Base-by-base conservation (phyloP, 805 yeast genomes). In the Lachancea waltii region DNA sequence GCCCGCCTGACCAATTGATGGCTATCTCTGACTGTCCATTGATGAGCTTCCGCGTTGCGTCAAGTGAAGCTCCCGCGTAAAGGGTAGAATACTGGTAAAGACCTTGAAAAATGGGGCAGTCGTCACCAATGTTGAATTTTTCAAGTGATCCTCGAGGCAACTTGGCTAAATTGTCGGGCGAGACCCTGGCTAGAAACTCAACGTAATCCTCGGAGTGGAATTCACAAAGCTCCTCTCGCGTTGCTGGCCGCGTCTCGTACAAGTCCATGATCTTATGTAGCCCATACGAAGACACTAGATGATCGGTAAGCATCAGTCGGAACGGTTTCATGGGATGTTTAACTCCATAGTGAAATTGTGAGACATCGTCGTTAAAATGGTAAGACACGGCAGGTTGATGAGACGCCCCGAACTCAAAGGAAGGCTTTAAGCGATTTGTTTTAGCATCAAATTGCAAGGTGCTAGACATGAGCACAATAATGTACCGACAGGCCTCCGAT, bases 311-410 rank as follows among this genome's bases (percentile, higher is more conserved):
- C 77, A 97, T 82, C 67, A 92, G 87, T 58, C 98, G 79, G 62
- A 90, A 97, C 17, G 98, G 98, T 60, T 92, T 92, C 98, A 92
- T 92, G 28, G 98, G 98, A 62, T 90, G 98, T 43, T 79, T 75
- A 1, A 85, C 83, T 13, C 98, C 98, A 60, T 85, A 89, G 54
- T 89, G 96, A 61, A 80, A 89, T 47, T 76, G 73, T 1, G 85
- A 71, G 0, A 81, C 94, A 37, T 80, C 77, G 18, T 87, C 84
- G 59, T 87, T 87, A 62, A 74, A 85, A 60, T 87, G 97, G 63
- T 87, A 87, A 7, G 95, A 85, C 1, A 87, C 95, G 53, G 75
- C 64, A 3, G 80, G 78, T 9, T 64, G 64, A 42, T 69, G 68
- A 14, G 66, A 51, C 2, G 68, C 49, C 23, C 64, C 60, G 35